These are phyloP conservation scores for Quaeritorhiza haematococci DNA, from an alignment of 371 early-diverging fungal genomes.

Conservation along the genomic window DNA sequence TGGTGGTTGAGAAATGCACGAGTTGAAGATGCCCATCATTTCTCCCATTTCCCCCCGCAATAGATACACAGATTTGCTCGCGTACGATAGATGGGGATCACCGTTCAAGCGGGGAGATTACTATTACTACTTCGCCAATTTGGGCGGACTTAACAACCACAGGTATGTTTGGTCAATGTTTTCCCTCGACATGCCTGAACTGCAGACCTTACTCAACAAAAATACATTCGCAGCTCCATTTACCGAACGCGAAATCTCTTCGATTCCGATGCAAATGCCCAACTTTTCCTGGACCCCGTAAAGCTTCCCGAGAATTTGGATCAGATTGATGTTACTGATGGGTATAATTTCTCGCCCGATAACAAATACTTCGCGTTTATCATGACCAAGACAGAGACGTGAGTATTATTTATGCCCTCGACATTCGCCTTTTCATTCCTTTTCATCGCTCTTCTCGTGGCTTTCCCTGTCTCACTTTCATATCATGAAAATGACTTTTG, in stretches of 20 bases:
- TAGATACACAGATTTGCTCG: background rate
- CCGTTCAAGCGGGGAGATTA: constrained; percentile 6
- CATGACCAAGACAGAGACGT: constrained; percentile 24
- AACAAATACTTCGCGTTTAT: constrained; percentile 15
- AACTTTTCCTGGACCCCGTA: constrained; percentile 37
- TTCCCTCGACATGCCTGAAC: background rate
- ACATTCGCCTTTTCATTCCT: no score
- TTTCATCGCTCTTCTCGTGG: no score
- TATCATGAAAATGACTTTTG: no score
- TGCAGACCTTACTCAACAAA: no score
- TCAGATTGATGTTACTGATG: constrained; percentile 17
- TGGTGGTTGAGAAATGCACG: no score
- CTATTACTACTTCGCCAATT: constrained; percentile 14
- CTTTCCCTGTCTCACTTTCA: no score
- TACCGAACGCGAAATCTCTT: constrained; percentile 19
- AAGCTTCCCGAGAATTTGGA: constrained; percentile 11
- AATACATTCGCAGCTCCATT: constrained; percentile 6
- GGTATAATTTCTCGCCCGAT: constrained; percentile 14
- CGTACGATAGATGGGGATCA: background rate
- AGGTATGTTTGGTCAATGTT: no score
- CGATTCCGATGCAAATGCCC: constrained; percentile 13
- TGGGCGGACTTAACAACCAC: constrained; percentile 7
- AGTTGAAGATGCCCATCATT: no score
- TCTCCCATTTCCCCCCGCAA: background rate
- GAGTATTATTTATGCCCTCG: no score